Conservation (phyloP, 176 grass and related monocot species). For the Microstegium vimineum region DNA sequence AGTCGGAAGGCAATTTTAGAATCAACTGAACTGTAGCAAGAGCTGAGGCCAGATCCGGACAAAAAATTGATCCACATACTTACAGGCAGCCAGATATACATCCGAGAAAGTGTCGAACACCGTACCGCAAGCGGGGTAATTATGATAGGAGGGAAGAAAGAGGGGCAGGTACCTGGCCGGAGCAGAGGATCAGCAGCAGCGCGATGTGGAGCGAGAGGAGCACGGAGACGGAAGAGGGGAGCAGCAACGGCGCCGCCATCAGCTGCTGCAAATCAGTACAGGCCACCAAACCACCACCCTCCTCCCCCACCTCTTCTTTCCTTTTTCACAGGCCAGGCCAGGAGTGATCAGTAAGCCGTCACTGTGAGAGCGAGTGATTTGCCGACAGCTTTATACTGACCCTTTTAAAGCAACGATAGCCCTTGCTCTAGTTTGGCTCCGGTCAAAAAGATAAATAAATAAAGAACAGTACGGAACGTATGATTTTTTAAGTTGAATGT, state of each 20-base stretch:
- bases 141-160: not conserved
- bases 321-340: not conserved
- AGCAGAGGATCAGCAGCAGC: conserved; percentile 27
- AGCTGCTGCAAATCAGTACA: not conserved
- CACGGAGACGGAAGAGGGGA: not conserved
- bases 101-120: not conserved
- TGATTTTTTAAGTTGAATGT: no score
- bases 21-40: not conserved
- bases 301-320: not conserved
- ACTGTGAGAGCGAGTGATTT: not conserved
- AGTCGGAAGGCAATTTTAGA: not conserved
- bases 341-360: not conserved
- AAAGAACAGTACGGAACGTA: no score
- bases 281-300: conserved; percentile 10
- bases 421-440: no score
- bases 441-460: no score
- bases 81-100: not conserved
- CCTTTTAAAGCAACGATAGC: not conserved
- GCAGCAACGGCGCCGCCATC: conserved; percentile 23
- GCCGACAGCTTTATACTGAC: not conserved
- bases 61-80: not conserved
- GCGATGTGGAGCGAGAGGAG: conserved; percentile 20
- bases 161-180: conserved; percentile 15
- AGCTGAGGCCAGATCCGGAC: not conserved
- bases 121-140: not conserved